Evolutionary conservation across 208 protist genomes (phyloP), one percentile per base, ranked within the genome.

Genomic region (Angomonas ambiguus): DNA sequence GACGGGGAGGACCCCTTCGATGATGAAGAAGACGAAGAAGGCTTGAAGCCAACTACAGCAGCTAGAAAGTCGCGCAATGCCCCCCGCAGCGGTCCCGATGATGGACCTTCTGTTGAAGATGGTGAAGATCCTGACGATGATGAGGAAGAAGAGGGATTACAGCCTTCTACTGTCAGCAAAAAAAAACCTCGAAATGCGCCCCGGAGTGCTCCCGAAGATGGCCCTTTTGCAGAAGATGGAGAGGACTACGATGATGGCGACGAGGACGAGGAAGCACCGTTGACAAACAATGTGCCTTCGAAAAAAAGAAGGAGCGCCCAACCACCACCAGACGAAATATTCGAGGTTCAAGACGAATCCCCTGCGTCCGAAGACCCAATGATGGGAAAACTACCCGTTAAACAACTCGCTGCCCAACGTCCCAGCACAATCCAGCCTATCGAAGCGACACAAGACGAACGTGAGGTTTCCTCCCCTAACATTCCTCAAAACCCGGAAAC

Each of bases 121-220:
- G 61, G 42, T n/a, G 38, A 55, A 57, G 59, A 72, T 2, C 62
- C 28, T 10, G 35, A 55, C 41, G 57, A 63, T 10, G 57, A 66
- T 5, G 59, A 67, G 16, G 67, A 72, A 59, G 67, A 33, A 16
- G 38, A 56, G 13, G n/a, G n/a, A n/a, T n/a, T n/a, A n/a, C n/a
- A n/a, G n/a, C n/a, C n/a, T n/a, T n/a, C n/a, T n/a, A n/a, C n/a
- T n/a, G n/a, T n/a, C n/a, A n/a, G n/a, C n/a, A n/a, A n/a, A n/a
- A n/a, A n/a, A n/a, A n/a, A n/a, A n/a, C n/a, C n/a, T n/a, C n/a
- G n/a, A n/a, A n/a, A n/a, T n/a, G n/a, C n/a, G n/a, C n/a, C n/a
- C n/a, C n/a, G n/a, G n/a, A n/a, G n/a, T n/a, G n/a, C n/a, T n/a
- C n/a, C n/a, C n/a, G n/a, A n/a, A n/a, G n/a, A n/a, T n/a, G n/a